Evolutionary conservation across 1,284 basidiomycete species (phyloP).

Genomic region (Boletus subluridellus): DNA sequence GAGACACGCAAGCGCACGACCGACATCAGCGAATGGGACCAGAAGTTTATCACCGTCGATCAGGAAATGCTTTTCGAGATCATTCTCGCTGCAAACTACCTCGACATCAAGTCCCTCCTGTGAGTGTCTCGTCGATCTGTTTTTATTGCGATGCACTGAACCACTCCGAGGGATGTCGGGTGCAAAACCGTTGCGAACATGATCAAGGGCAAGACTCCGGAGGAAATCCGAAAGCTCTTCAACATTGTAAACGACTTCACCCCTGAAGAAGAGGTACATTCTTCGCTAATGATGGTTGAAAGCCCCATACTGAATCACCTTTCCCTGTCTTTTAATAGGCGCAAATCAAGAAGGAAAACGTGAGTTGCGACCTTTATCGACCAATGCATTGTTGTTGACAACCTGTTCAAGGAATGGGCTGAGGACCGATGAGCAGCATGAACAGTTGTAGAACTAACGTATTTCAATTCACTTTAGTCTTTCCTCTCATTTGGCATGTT

Average conservation of each 20-base stretch:
- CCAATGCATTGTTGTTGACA: conserved; percentile 8
- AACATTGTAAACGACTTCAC: conserved; percentile 99
- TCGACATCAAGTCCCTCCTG: conserved; percentile 99
- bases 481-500: conserved; percentile 18
- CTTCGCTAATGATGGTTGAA: background rate
- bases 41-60: conserved; percentile 96
- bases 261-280: conserved; percentile 90
- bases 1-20: conserved; percentile 97
- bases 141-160: conserved; percentile 3
- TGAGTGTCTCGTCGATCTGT: conserved; percentile 41
- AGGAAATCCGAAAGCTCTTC: conserved; percentile 95
- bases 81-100: conserved; percentile 98
- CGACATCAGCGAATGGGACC: conserved; percentile 99
- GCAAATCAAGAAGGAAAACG: conserved; percentile 99
- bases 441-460: conserved; percentile 28
- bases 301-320: conserved; percentile 4
- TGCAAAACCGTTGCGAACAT: conserved; percentile 99
- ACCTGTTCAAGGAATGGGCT: conserved; percentile 71
- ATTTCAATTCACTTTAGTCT: conserved; percentile 20
- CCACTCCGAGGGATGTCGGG: conserved; percentile 78
- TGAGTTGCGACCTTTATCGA: conserved; percentile 39
- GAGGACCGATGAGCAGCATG: conserved; percentile 66
- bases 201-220: conserved; percentile 98
- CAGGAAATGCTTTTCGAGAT: conserved; percentile 99
- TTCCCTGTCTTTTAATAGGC: conserved; percentile 49